These are phyloP conservation scores for Pythium brassicae DNA, from an alignment of 352 stramenopile species.

Conservation along the genomic window DNA sequence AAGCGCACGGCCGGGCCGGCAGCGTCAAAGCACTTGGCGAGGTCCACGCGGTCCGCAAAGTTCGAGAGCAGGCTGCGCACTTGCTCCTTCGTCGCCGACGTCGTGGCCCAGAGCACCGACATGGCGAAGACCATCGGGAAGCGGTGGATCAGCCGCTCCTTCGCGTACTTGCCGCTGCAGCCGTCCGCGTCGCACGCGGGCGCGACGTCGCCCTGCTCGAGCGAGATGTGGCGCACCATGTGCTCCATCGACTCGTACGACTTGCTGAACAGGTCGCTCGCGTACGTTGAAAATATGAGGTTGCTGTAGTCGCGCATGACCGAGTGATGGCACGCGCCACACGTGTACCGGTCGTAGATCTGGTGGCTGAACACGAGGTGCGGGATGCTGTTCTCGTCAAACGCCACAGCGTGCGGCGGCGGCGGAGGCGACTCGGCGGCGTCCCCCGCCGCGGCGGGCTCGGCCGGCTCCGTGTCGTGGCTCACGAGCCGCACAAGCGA, in stretches of 20 bases:
- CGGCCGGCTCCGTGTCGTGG: conserved; percentile 34
- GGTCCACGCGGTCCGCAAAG: conserved; percentile 60
- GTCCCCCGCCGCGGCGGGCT: conserved; percentile 14
- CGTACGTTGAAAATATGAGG: conserved; percentile 80
- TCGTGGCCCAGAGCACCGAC: conserved; percentile 78
- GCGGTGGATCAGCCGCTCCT: conserved; percentile 77
- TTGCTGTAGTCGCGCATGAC: conserved; percentile 81
- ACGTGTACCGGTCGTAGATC: conserved; percentile 83
- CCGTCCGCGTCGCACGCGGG: conserved; percentile 48
- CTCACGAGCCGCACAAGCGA: conserved; percentile 69
- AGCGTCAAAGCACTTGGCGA: conserved; percentile 72
- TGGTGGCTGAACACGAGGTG: conserved; percentile 85
- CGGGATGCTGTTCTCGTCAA: conserved; percentile 83
- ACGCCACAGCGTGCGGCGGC: conserved; percentile 65
- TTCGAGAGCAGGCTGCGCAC: conserved; percentile 62
- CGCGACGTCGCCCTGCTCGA: conserved; percentile 50
- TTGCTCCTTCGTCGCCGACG: conserved; percentile 68
- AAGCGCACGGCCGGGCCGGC: conserved; percentile 63
- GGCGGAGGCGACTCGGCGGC: too few relatives aligned
- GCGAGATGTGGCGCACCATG: conserved; percentile 58
- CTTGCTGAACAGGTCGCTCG: conserved; percentile 57
- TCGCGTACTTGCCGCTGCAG: conserved; percentile 59
- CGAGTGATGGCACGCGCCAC: conserved; percentile 49
- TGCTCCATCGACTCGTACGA: conserved; percentile 69
- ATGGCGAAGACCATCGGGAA: conserved; percentile 87